Conservation (phyloP, 768 basidiomycete species). For the Agrocybe pediades region DNA sequence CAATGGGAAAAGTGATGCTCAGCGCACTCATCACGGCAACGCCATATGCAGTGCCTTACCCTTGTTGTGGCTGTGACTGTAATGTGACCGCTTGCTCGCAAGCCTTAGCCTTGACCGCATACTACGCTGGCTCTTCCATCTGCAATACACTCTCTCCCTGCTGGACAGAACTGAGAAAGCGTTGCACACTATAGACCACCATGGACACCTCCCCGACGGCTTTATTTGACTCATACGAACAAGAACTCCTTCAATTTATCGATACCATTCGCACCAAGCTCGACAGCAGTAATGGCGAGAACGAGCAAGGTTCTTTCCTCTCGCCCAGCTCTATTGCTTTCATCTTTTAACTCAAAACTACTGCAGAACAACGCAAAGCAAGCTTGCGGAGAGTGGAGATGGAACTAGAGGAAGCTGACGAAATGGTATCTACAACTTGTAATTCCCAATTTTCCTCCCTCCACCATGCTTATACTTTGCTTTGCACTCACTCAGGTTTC, state of each 20-base stretch:
- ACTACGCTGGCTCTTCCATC: slow-evolving; percentile 9
- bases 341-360: not conserved
- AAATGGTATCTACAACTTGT: slow-evolving; percentile 83
- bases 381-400: slow-evolving; percentile 84
- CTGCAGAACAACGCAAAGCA: slow-evolving; percentile 77
- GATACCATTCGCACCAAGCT: slow-evolving; percentile 76
- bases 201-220: slow-evolving; percentile 87
- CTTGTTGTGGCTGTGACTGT: slow-evolving; percentile 14
- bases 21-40: slow-evolving; percentile 13
- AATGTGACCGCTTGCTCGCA: not conserved
- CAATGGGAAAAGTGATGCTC: slow-evolving; percentile 10
- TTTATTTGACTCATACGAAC: slow-evolving; percentile 90
- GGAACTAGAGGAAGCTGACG: slow-evolving; percentile 97
- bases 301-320: slow-evolving; percentile 27
- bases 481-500: slow-evolving; percentile 65
- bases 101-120: not conserved
- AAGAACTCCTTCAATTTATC: slow-evolving; percentile 87
- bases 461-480: slow-evolving; percentile 4
- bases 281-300: slow-evolving; percentile 62
- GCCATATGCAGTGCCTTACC: too few relatives aligned
- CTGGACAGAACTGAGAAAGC: slow-evolving; percentile 24
- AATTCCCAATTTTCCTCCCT: not conserved
- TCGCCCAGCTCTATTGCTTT: not conserved
- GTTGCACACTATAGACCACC: slow-evolving; percentile 13
- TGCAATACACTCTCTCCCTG: slow-evolving; percentile 25